Conservation (phyloP, 768 basidiomycete species). For the Tephrocybe sp. region DNA sequence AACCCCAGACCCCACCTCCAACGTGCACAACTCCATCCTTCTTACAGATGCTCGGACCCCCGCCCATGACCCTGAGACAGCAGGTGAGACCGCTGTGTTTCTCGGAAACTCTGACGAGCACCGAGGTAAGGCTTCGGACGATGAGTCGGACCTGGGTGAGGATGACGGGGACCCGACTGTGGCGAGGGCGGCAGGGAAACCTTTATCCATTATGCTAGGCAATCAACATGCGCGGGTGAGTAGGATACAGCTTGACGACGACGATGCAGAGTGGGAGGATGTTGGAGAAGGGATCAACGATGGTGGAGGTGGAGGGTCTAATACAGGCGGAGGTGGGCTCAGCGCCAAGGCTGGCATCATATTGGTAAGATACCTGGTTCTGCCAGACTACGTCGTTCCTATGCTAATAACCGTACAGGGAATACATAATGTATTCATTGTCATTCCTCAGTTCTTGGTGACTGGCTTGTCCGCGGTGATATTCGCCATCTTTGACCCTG, state of each 20-base stretch:
- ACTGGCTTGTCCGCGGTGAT: conserved; percentile 84
- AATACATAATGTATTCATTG: conserved; percentile 93
- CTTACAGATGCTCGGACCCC: conserved; percentile 45
- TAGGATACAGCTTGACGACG: conserved; percentile 37
- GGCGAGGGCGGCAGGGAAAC: background rate
- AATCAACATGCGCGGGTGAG: conserved; percentile 52
- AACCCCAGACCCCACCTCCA: conserved; percentile 40
- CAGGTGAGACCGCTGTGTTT: conserved; percentile 22
- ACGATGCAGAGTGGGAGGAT: conserved; percentile 32
- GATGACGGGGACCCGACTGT: conserved; percentile 5
- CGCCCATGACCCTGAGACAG: conserved; percentile 30
- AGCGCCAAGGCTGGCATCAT: conserved; percentile 89
- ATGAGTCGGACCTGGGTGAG: conserved; percentile 12
- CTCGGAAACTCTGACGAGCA: conserved; percentile 3
- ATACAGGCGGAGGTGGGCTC: conserved; percentile 35
- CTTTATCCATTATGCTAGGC: conserved; percentile 35
- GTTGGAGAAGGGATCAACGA: conserved; percentile 3
- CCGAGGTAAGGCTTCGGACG: conserved; percentile 4
- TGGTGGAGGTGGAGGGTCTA: background rate
- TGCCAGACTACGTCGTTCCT: background rate
- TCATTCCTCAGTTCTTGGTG: conserved; percentile 92
- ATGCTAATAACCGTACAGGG: conserved; percentile 48
- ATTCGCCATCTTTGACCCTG: conserved; percentile 82
- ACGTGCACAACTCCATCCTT: conserved; percentile 38
- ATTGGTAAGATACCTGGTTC: conserved; percentile 49